Conservation (phyloP, 306 rosid species). For the Datisca glomerata region DNA sequence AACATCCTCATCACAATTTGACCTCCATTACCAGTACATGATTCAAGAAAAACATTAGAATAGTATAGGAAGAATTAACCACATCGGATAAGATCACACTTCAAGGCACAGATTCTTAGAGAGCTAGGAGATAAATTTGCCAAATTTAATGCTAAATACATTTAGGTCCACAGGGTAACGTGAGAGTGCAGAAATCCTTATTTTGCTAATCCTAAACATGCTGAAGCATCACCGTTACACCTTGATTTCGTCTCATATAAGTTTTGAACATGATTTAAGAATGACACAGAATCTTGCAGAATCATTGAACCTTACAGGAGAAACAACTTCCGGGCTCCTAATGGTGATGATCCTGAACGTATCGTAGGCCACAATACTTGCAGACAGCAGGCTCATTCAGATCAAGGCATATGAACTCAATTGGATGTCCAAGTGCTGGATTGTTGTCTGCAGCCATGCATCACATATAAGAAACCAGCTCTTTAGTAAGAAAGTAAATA, state of each 20-base stretch:
- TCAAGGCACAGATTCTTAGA: too few species aligned
- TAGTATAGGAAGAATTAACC: too few species aligned
- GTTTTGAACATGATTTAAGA: not conserved
- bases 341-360: conserved; percentile 74
- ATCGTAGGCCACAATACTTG: conserved; percentile 89
- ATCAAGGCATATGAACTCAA: conserved; percentile 86
- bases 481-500: not conserved
- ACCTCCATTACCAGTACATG: too few species aligned
- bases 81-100: too few species aligned
- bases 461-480: conserved; percentile 1
- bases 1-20: too few species aligned
- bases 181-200: too few species aligned
- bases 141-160: too few species aligned
- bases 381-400: conserved; percentile 64
- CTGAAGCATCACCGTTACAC: too few species aligned
- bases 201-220: too few species aligned
- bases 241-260: not conserved
- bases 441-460: conserved; percentile 47
- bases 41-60: too few species aligned
- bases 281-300: not conserved
- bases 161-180: too few species aligned
- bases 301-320: not conserved
- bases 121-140: too few species aligned
- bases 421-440: conserved; percentile 87
- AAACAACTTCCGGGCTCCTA: conserved; percentile 14